phyloP scores from a whole-genome alignment of 1,284 basidiomycete species.

The Ceratobasidium sp. region DNA sequence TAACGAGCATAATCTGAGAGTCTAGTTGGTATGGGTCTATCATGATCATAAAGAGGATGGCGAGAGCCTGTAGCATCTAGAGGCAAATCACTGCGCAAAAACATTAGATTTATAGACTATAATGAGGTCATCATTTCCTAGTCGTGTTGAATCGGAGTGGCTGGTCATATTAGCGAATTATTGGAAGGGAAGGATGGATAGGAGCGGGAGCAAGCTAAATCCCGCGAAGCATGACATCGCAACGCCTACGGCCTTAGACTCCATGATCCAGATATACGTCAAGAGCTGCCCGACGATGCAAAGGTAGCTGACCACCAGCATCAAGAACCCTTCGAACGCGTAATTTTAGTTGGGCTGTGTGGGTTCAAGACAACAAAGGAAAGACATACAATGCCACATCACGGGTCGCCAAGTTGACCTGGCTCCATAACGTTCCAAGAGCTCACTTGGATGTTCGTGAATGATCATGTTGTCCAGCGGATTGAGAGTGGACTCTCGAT shows the following conservation, averaged over 20 bases:
- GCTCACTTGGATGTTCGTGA: conserved; percentile 3
- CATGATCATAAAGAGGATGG: no score
- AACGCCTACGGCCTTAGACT: conserved; percentile 2
- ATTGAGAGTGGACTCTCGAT: background rate
- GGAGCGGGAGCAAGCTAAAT: conserved; percentile 9
- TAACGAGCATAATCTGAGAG: no score
- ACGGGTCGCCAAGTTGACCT: conserved; percentile 20
- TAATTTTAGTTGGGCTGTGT: background rate
- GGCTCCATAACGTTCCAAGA: conserved; percentile 24
- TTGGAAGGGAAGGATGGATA: conserved; percentile 11
- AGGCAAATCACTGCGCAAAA: no score
- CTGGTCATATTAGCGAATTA: background rate
- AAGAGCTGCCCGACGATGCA: conserved; percentile 20
- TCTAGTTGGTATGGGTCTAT: no score
- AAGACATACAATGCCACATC: conserved; percentile 39
- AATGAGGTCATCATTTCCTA: no score
- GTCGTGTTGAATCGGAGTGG: no score
- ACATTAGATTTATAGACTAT: no score
- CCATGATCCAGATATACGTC: conserved; percentile 10
- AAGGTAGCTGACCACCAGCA: conserved; percentile 12
- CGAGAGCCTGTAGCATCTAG: no score
- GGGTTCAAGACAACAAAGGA: background rate
- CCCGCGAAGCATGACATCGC: conserved; percentile 20
- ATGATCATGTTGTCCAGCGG: conserved; percentile 14
- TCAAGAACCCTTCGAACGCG: conserved; percentile 13